Base-by-base conservation (phyloP, 495 filamentous ascomycete species). In the Letharia lupina region DNA sequence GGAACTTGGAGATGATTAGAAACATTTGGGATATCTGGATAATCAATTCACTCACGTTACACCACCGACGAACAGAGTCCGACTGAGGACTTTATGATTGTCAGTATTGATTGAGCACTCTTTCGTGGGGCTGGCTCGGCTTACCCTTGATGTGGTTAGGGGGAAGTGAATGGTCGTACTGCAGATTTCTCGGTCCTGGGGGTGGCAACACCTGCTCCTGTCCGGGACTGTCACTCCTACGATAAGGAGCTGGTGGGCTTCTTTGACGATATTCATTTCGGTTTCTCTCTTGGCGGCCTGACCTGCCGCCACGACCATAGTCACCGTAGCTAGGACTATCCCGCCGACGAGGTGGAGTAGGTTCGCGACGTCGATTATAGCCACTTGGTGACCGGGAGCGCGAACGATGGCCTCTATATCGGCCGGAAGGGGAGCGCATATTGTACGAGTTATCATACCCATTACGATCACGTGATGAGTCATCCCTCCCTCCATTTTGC, bases 61-160 rank as follows among this genome's bases (percentile, higher is more conserved):
- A 75, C 95, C 94, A 62, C 94, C 94, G 60, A 98, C 91, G 73
- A 98, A 98, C 3, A 98, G 83, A 33, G 94, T 98, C 64, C 94
- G 85, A 74, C 95, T 98, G 54, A 96, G 80, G 1, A 98, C 94
- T 48, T 37, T 20, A 37, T 39, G 50, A 68, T 61, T 72, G 73
- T 75, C 65, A 72, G 70, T 59, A 66, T 41, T 18, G 61, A 42
- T 31, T 44, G 44, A 44, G 42, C 64, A 28, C 60, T 28, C 47
- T 60, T 48, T 57, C 23, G 48, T 41, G 45, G 40, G 42, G 48
- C n/a, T 60, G 45, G 64, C 39, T 57, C 23, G 40, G 75, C 76
- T 67, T 82, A 88, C 86, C 86, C 80, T 93, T 96, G 75, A 98
- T 96, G 70, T 82, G 84, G 61, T 86, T 86, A 69, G 81, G 81